Base-by-base conservation (phyloP, 2,329 filamentous ascomycete genomes). In the Pseudogymnoascus pannorum region DNA sequence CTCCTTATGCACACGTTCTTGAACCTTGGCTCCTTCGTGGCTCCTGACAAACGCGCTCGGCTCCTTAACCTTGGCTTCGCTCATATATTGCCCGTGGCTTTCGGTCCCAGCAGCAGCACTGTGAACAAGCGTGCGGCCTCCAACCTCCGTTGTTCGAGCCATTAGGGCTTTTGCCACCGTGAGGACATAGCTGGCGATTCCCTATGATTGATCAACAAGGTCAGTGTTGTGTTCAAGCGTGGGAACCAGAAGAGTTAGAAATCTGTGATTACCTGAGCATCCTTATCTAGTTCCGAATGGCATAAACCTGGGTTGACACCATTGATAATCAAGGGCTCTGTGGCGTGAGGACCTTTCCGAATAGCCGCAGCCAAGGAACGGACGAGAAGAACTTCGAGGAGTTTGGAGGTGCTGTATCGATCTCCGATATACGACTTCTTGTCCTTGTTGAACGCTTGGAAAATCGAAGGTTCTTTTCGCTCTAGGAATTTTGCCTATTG, bases 1-100 rank as follows among this genome's bases (percentile, higher is more conserved):
- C 70, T 82, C 77, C 14, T 66, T 71, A 68, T 74, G 81, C 2
- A 78, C 68, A 62, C 69, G 74, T 51, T 68, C 66, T 62, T 75
- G 75, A 70, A 58, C 62, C 59, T 69, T 60, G 36, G 68, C 65
- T 0, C 77, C 78, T 33, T 77, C 71, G 4, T 73, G 68, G 4
- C 76, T 75, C 59, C 68, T 60, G 2, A 75, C 75, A 64, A 69
- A 75, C 0, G 60, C 35, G 57, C 72, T 74, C 1, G 69, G 68
- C n/a, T 65, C 62, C 24, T 74, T 67, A 1, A 66, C 61, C 61
- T 64, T 60, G 22, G 60, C 61, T 3, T 64, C 35, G 11, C 40
- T 51, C 64, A 71, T 68, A 51, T 71, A 71, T 20, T 40, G 33
- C 6, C 72, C 72, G 61, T 73, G 71, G 11, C 66, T 71, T 12